Percentiles rank a stretch among this genome's conserved stretches.
These are phyloP conservation scores for Ascocoryne sarcoides DNA, from an alignment of 2,329 filamentous ascomycete genomes.

Conservation along the genomic window DNA sequence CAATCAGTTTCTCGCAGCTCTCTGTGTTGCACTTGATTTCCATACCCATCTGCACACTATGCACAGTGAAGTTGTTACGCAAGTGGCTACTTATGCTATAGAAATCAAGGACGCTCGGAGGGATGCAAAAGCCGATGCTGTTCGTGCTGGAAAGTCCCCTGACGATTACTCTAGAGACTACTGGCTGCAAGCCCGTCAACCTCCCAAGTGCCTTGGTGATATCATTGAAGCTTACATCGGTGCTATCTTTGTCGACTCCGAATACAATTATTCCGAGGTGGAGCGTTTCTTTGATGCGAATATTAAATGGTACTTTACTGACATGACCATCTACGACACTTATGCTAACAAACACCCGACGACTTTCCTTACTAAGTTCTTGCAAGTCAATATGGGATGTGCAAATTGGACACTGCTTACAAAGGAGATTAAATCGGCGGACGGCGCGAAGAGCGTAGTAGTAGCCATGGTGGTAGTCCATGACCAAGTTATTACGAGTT, in stretches of 20 bases:
- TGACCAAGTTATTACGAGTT: slow-evolving; percentile 54
- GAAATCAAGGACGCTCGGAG: slow-evolving; percentile 47
- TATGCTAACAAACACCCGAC: slow-evolving; percentile 83
- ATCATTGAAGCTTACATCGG: slow-evolving; percentile 84
- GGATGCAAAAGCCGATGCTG: slow-evolving; percentile 28
- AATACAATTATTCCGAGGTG: slow-evolving; percentile 67
- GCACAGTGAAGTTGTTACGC: slow-evolving; percentile 33
- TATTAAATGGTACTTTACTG: slow-evolving; percentile 68
- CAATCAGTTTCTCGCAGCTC: slow-evolving; percentile 82
- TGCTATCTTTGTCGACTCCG: slow-evolving; percentile 83
- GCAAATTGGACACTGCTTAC: slow-evolving; percentile 41
- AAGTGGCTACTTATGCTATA: slow-evolving; percentile 45
- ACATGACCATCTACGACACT: slow-evolving; percentile 80
- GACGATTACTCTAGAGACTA: slow-evolving; percentile 49
- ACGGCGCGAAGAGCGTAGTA: slow-evolving; percentile 40
- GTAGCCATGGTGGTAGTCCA: slow-evolving; percentile 73
- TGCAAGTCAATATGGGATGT: slow-evolving; percentile 61
- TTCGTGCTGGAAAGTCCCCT: slow-evolving; percentile 28
- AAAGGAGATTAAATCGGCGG: slow-evolving; percentile 33
- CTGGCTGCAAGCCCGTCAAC: slow-evolving; percentile 55
- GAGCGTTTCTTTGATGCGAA: slow-evolving; percentile 68
- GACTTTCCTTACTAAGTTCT: slow-evolving; percentile 57
- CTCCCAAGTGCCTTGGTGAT: slow-evolving; percentile 73
- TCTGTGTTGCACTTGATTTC: slow-evolving; percentile 71
- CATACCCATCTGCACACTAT: slow-evolving; percentile 62